Conservation (phyloP, 345 rosid species). For the Euphorbia peplus region DNA sequence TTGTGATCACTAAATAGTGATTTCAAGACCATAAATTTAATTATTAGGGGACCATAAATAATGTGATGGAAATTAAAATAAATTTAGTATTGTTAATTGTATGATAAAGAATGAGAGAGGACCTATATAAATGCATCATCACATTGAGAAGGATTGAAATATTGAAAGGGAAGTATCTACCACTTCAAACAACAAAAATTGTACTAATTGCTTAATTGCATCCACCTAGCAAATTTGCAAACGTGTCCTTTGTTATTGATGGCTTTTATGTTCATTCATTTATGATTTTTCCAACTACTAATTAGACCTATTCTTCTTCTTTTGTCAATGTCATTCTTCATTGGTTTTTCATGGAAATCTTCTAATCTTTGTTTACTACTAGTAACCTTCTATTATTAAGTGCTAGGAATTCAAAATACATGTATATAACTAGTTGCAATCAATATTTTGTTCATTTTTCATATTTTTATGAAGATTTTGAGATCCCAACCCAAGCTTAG, state of each 20-base stretch:
- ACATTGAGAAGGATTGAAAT: too few relatives aligned
- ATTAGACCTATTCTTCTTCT: conserved; percentile 5
- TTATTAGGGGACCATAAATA: too few relatives aligned
- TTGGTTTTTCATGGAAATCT: background rate
- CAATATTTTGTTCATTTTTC: too few relatives aligned
- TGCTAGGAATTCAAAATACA: background rate
- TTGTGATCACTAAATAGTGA: too few relatives aligned
- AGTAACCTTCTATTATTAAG: background rate
- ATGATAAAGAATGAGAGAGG: too few relatives aligned
- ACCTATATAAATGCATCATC: too few relatives aligned
- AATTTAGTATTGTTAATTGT: too few relatives aligned
- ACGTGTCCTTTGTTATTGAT: conserved; percentile 1
- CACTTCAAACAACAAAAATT: background rate
- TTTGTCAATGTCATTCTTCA: background rate
- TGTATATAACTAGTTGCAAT: too few relatives aligned
- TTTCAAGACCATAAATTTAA: too few relatives aligned
- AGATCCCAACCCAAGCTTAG: too few relatives aligned
- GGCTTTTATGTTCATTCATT: conserved; percentile 6
- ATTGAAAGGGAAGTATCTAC: background rate
- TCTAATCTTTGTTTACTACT: background rate
- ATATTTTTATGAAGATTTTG: too few relatives aligned
- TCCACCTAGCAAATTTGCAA: conserved; percentile 7
- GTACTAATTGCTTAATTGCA: background rate
- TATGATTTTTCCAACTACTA: conserved; percentile 13
- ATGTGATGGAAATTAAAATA: too few relatives aligned